Percentiles rank a stretch among this genome's conserved stretches.
These are phyloP conservation scores for Puccinia polysora DNA, from an alignment of 1,284 basidiomycete genomes.

Conservation along the genomic window DNA sequence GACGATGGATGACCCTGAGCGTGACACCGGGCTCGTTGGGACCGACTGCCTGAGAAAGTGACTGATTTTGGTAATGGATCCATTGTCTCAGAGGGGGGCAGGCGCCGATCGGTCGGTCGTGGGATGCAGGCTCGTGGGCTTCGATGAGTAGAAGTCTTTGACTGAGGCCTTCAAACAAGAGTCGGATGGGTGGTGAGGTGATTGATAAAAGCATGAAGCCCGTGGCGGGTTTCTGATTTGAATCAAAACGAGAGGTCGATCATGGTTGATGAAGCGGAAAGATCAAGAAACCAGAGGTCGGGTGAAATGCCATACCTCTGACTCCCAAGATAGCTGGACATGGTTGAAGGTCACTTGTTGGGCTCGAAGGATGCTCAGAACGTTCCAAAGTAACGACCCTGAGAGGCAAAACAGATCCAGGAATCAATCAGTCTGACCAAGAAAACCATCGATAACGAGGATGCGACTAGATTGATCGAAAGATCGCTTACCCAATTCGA, in stretches of 20 bases:
- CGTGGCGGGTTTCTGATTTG: constrained; percentile 42
- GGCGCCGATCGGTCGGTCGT: background rate
- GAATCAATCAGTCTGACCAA: background rate
- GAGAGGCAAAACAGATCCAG: background rate
- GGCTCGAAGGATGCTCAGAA: constrained; percentile 15
- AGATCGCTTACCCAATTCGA: constrained; percentile 22
- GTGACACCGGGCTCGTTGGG: constrained; percentile 46
- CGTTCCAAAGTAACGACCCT: constrained; percentile 41
- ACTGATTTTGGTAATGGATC: constrained; percentile 45
- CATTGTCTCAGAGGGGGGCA: constrained; percentile 19
- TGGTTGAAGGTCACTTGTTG: constrained; percentile 20
- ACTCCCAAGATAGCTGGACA: constrained; percentile 31
- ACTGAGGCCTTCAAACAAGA: constrained; percentile 45
- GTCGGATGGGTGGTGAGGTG: constrained; percentile 44
- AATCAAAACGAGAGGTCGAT: background rate
- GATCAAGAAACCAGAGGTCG: background rate
- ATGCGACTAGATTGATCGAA: background rate
- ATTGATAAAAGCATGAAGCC: constrained; percentile 44
- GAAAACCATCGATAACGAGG: background rate
- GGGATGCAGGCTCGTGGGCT: constrained; percentile 10
- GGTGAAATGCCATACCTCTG: background rate
- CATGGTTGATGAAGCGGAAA: background rate
- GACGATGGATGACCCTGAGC: constrained; percentile 44
- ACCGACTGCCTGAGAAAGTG: constrained; percentile 19
- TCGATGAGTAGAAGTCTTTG: constrained; percentile 46